Base-by-base conservation (phyloP, 345 rosid species). In the Eucalyptus grandis region DNA sequence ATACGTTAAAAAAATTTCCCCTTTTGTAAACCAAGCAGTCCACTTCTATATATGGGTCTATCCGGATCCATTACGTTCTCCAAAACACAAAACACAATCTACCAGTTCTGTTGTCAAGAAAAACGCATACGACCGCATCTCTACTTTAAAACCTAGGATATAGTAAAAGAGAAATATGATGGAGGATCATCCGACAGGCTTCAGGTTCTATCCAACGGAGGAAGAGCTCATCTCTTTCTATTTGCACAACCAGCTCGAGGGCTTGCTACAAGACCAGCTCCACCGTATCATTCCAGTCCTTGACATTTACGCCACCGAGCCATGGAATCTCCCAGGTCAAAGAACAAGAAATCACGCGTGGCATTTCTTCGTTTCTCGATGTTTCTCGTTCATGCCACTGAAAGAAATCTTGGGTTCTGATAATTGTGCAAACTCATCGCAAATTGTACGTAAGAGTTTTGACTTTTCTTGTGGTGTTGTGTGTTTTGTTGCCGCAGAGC, bases 401-500 rank as follows among this genome's bases (percentile, higher is more conserved):
- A 77, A 77, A 40, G 47, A 62, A 62, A 62, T 62, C 69, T 6
- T 13, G 69, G 34, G 34, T 62, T 62, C 69, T 5, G 69, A 62
- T 62, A 12, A 62, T 62, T 27, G 69, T 60, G 69, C 69, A 60
- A 27, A 60, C 67, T 60, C 31, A 12, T 60, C 67, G 69, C 69
- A 60, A 60, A 60, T 60, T 60, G 31, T 27, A 60, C 69, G 16
- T 60, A 27, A 27, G n/a, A 60, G 77, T 65, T 65, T 65, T n/a
- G 77, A 65, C 21, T 65, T 65, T n/a, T 65, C 37, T 65, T 65
- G 40, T 65, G 77, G 77, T n/a, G 77, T n/a, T 14, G 37, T 65
- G 77, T n/a, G 19, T 65, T 65, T 65, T 65, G 77, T 65, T 65
- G 77, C 37, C 91, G 93, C 89, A 97, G 99, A 88, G 92, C 62